These are phyloP conservation scores for Stephania yunnanensis DNA, from an alignment of 164 flowering plant species.

Conservation along the genomic window DNA sequence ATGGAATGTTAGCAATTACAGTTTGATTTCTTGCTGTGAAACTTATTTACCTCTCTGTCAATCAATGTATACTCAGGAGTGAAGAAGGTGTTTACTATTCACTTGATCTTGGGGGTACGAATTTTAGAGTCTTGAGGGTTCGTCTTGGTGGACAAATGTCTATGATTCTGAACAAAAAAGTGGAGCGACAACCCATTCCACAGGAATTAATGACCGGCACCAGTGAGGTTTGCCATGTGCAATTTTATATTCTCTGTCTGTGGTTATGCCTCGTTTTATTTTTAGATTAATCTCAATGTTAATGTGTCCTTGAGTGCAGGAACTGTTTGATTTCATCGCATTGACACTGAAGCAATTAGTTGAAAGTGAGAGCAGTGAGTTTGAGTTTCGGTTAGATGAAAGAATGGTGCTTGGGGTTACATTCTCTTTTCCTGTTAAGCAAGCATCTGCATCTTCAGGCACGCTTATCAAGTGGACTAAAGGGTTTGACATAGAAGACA, in stretches of 20 bases:
- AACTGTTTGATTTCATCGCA: slow-evolving; percentile 78
- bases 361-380: slow-evolving; percentile 41
- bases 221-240: slow-evolving; percentile 46
- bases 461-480: slow-evolving; percentile 83
- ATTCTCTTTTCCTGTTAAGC: slow-evolving; percentile 88
- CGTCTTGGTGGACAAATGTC: slow-evolving; percentile 62
- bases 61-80: slow-evolving; percentile 41
- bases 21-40: background rate
- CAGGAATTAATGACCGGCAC: slow-evolving; percentile 65
- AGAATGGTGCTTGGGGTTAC: slow-evolving; percentile 82
- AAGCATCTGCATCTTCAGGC: slow-evolving; percentile 70
- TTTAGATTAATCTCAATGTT: background rate
- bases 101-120: slow-evolving; percentile 81
- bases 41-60: background rate
- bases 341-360: slow-evolving; percentile 56
- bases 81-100: slow-evolving; percentile 80
- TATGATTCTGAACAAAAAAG: slow-evolving; percentile 36
- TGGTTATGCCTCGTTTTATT: background rate
- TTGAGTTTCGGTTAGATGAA: slow-evolving; percentile 26
- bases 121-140: slow-evolving; percentile 84
- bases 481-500: slow-evolving; percentile 65
- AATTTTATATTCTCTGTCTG: background rate
- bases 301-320: slow-evolving; percentile 38
- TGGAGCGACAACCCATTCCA: slow-evolving; percentile 65
- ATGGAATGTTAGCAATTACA: background rate